Evolutionary conservation across 139 green algal species (phyloP).

Genomic region (Coccomyxa sp.): DNA sequence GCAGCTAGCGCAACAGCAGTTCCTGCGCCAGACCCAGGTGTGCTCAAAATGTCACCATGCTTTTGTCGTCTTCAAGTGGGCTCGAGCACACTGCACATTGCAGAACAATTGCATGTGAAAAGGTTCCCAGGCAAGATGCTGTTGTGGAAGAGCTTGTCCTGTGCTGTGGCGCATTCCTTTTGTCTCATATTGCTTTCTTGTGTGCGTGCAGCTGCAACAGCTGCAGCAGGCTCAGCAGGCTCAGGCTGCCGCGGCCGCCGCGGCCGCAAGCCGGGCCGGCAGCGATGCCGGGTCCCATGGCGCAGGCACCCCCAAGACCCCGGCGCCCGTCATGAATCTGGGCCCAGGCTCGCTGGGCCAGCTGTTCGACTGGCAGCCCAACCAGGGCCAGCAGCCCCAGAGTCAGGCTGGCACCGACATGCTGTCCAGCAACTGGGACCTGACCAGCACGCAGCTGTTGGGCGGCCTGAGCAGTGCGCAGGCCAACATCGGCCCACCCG

Average conservation of each 20-base stretch:
- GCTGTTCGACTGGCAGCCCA: neutral
- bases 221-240: neutral
- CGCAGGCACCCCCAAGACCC: neutral
- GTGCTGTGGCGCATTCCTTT: too few relatives aligned
- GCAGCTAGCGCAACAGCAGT: neutral
- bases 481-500: too few relatives aligned
- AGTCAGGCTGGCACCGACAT: too few relatives aligned
- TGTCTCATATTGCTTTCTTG: neutral
- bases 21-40: neutral
- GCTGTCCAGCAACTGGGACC: too few relatives aligned
- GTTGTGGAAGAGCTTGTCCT: too few relatives aligned
- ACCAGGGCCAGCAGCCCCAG: neutral
- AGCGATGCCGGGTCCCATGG: neutral
- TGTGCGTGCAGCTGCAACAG: neutral
- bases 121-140: too few relatives aligned
- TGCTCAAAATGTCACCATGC: neutral
- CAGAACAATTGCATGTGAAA: too few relatives aligned
- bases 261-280: neutral
- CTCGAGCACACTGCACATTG: too few relatives aligned
- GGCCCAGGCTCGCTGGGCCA: neutral
- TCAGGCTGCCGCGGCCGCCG: neutral
- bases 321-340: neutral
- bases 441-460: too few relatives aligned
- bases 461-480: too few relatives aligned
- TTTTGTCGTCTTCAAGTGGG: neutral